phyloP scores from a whole-genome alignment of 177 flowering plant genomes.

The Vitis hybrid region DNA sequence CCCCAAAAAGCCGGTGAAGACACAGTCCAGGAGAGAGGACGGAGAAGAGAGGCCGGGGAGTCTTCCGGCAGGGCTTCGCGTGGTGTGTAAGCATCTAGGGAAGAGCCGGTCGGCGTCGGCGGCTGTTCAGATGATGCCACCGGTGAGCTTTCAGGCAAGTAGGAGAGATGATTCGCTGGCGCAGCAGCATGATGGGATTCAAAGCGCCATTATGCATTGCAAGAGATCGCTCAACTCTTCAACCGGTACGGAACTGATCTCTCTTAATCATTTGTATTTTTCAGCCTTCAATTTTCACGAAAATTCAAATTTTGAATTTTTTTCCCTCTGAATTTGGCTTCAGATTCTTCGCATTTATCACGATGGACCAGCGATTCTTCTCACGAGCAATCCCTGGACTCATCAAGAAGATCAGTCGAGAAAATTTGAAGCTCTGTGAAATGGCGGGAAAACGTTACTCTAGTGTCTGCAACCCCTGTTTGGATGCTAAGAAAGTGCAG shows the following conservation, averaged over 20 bases:
- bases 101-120: conserved; percentile 48
- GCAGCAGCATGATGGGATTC: conserved; percentile 60
- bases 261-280: background rate
- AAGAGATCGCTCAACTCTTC: conserved; percentile 51
- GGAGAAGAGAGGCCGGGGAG: conserved; percentile 20
- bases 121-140: conserved; percentile 13
- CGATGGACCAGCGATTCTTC: conserved; percentile 17
- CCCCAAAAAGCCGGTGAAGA: conserved; percentile 9
- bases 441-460: background rate
- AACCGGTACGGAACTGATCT: conserved; percentile 19
- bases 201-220: conserved; percentile 67
- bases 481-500: background rate
- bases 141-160: conserved; percentile 11
- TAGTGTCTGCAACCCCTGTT: background rate
- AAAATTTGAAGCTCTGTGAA: conserved; percentile 5
- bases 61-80: conserved; percentile 19
- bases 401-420: conserved; percentile 23
- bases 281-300: background rate
- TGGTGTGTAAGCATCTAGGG: conserved; percentile 27
- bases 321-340: background rate
- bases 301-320: no score
- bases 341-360: conserved; percentile 11
- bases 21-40: background rate
- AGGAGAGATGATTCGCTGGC: conserved; percentile 50
- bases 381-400: conserved; percentile 2